Base-by-base conservation (phyloP, 768 basidiomycete genomes). In the Kwoniella europaea region DNA sequence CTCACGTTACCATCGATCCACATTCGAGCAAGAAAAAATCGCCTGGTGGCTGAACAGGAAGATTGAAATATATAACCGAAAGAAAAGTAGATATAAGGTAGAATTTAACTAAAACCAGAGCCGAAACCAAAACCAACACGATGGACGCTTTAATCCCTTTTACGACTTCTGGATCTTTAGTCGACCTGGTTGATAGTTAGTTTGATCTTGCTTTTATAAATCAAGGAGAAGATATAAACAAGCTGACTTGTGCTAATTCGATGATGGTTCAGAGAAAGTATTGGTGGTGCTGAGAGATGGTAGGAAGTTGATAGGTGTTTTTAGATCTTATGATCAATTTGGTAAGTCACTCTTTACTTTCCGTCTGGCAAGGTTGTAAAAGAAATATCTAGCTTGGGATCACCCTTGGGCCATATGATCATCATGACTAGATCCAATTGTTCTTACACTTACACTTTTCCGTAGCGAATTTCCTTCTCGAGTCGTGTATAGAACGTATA, bases 131-230 rank as follows among this genome's bases (percentile, higher is more conserved):
- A 35, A 35, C 6, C 35, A 35, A 35, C 35, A 35, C 35, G 35
- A 96, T 97, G 94, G 94, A 97, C 86, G 94, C 94, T 67, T 86
- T 98, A 76, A 98, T 98, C 81, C 93, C 96, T 64, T 98, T 98
- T 86, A 99, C 97, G 71, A 99, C 97, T 22, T 98, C 95, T 63
- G 97, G 97, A 81, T 94, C 96, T 75, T 89, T 99, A 75, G 92
- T 98, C 85, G 97, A 98, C 88, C 94, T 94, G 85, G 97, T 99
- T 86, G 97, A 99, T 91, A 97, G 97, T 99, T 90, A 91, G 97
- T 85, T 12, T 55, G 42, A 43, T 41, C 16, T 41, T 92, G 88
- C 88, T 85, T 87, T 16, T 20, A 29, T 29, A 29, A 29, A 6
- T 29, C 5, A 6, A 29, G 29, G 29, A 29, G 29, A 29, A 29